phyloP scores from a whole-genome alignment of 768 basidiomycete species.

The Hortiboletus campestris region DNA sequence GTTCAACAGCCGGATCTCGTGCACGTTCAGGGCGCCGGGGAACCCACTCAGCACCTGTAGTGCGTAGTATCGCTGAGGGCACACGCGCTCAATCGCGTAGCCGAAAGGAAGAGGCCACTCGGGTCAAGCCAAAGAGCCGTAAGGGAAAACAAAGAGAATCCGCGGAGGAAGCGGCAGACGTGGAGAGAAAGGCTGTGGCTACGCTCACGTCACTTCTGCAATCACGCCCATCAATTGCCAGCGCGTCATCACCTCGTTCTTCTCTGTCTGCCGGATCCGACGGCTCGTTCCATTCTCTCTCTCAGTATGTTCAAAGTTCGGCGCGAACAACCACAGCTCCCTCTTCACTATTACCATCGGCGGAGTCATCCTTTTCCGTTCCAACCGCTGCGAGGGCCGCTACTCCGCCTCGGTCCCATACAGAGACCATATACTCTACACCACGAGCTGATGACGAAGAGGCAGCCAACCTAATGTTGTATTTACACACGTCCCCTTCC shows the following conservation, averaged over 20 bases:
- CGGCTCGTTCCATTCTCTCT: slow-evolving; percentile 58
- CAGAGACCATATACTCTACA: slow-evolving; percentile 42
- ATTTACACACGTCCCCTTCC: slow-evolving; percentile 81
- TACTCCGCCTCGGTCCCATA: slow-evolving; percentile 35
- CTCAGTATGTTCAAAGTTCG: slow-evolving; percentile 68
- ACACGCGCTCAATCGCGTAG: slow-evolving; percentile 45
- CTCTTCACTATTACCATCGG: slow-evolving; percentile 38
- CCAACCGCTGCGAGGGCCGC: slow-evolving; percentile 24
- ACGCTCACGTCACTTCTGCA: slow-evolving; percentile 73
- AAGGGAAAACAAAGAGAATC: slow-evolving; percentile 51
- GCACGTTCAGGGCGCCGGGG: slow-evolving; percentile 20
- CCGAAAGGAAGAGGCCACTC: slow-evolving; percentile 40
- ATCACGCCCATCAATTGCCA: slow-evolving; percentile 59
- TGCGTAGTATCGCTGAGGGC: slow-evolving; percentile 46
- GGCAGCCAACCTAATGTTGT: slow-evolving; percentile 84
- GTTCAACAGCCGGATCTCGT: slow-evolving; percentile 34
- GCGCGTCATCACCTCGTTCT: slow-evolving; percentile 67
- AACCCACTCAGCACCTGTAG: slow-evolving; percentile 9
- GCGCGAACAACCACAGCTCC: slow-evolving; percentile 48
- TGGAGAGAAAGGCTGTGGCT: slow-evolving; percentile 82
- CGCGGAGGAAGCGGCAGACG: slow-evolving; percentile 39
- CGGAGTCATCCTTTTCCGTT: slow-evolving; percentile 38
- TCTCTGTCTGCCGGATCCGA: slow-evolving; percentile 70
- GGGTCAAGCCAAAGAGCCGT: slow-evolving; percentile 38
- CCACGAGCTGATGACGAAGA: slow-evolving; percentile 67